phyloP scores from a whole-genome alignment of 2,329 filamentous ascomycete genomes.

The Aureobasidium subglaciale region DNA sequence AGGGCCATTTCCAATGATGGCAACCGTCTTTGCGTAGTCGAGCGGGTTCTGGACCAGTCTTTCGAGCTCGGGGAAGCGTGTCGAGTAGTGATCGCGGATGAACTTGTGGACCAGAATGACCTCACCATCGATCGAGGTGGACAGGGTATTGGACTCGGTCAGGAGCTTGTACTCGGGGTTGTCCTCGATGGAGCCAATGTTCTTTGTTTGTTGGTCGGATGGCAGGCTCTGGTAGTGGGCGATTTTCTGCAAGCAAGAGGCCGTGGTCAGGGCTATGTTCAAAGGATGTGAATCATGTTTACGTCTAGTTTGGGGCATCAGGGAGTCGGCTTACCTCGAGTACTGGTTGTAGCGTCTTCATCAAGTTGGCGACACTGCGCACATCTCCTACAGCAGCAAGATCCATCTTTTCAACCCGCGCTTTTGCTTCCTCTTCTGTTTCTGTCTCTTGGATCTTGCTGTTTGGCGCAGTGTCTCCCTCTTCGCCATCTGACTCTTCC shows the following conservation, averaged over 20 bases:
- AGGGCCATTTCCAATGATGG: conserved; percentile 86
- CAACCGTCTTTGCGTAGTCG: conserved; percentile 91
- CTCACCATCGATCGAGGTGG: conserved; percentile 88
- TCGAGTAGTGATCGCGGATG: conserved; percentile 90
- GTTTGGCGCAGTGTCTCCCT: conserved; percentile 52
- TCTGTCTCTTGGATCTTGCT: conserved; percentile 49
- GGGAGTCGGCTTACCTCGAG: conserved; percentile 61
- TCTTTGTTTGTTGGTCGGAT: conserved; percentile 54
- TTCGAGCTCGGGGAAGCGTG: conserved; percentile 89
- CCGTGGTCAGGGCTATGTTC: conserved; percentile 61
- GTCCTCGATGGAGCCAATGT: conserved; percentile 79
- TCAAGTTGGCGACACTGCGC: conserved; percentile 68
- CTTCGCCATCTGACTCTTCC: conserved; percentile 31
- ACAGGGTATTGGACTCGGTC: conserved; percentile 81
- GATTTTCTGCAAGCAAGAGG: conserved; percentile 64
- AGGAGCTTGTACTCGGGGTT: conserved; percentile 86
- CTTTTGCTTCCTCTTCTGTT: conserved; percentile 63
- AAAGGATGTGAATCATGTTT: conserved; percentile 56
- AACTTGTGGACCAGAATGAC: conserved; percentile 93
- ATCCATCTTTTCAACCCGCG: conserved; percentile 76
- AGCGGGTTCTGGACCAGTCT: conserved; percentile 82
- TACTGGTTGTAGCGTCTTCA: conserved; percentile 73
- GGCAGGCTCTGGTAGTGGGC: conserved; percentile 65
- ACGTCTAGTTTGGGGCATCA: conserved; percentile 20
- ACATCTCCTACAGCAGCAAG: conserved; percentile 68